A percentile compares a stretch with the other conserved stretches of the same genome.
Evolutionary conservation across 2,329 filamentous ascomycete genomes (phyloP).

Genomic region (Sporothrix inflata): DNA sequence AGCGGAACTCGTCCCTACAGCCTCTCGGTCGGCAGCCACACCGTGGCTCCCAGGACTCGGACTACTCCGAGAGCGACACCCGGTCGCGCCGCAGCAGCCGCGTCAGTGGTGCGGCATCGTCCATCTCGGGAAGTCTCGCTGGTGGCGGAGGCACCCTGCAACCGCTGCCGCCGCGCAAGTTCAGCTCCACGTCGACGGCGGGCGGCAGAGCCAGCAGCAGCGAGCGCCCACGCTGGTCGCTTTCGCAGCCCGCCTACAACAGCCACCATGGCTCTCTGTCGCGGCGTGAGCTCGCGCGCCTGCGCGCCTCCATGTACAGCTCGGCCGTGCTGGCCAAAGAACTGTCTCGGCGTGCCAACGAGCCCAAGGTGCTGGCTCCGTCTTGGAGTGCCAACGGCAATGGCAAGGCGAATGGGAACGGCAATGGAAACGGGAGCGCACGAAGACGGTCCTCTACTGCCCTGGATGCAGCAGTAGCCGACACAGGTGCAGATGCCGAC

Average conservation of each 20-base stretch:
- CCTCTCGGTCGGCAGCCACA: constrained; percentile 30
- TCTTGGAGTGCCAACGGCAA: constrained; percentile 12
- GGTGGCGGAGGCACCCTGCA: constrained; percentile 1
- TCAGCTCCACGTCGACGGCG: not conserved
- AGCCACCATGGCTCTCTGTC: constrained; percentile 22
- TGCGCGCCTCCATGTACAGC: constrained; percentile 74
- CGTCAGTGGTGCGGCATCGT: not conserved
- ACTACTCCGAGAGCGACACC: constrained; percentile 28
- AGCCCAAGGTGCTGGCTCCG: constrained; percentile 45
- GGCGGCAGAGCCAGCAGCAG: constrained; percentile 42
- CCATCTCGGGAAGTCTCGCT: not conserved
- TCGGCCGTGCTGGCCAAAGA: constrained; percentile 90
- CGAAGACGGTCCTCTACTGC: not conserved
- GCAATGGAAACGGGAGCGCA: not conserved
- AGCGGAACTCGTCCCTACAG: not conserved
- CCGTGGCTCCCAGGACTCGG: constrained; percentile 22
- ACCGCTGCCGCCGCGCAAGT: constrained; percentile 34
- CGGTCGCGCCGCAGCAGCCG: constrained; percentile 27
- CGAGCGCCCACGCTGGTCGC: constrained; percentile 36
- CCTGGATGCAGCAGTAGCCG: not conserved
- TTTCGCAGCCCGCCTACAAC: constrained; percentile 26
- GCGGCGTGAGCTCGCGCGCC: constrained; percentile 77
- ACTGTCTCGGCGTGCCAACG: constrained; percentile 68
- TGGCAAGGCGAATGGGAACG: constrained; percentile 32
- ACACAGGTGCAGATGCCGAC: constrained; percentile 35